Conservation (phyloP, 2,329 filamentous ascomycete species). For the Colletotrichum endophyticum region DNA sequence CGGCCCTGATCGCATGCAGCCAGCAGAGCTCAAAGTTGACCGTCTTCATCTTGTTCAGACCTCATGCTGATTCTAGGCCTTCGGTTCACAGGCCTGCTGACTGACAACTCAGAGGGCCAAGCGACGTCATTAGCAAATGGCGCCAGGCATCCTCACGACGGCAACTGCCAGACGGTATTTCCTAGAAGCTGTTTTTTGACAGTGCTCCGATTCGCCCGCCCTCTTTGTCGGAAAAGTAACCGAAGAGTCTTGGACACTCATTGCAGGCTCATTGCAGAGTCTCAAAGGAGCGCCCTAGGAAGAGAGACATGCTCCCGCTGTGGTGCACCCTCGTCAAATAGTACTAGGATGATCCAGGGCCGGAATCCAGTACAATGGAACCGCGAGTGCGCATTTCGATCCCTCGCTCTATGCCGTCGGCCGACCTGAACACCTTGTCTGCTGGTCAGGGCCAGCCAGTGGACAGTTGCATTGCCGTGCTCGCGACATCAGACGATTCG, state of each 20-base stretch:
- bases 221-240: background rate
- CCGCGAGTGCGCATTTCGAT: background rate
- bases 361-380: background rate
- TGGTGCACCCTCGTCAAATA: background rate
- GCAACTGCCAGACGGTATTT: background rate
- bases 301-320: background rate
- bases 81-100: background rate
- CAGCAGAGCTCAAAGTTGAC: background rate
- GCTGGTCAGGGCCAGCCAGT: background rate
- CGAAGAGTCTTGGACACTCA: background rate
- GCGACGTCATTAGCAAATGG: background rate
- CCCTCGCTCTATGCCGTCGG: background rate
- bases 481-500: background rate
- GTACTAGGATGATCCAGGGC: background rate
- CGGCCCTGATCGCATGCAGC: slow-evolving; percentile 10
- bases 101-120: background rate
- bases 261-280: background rate
- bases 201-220: background rate
- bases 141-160: background rate
- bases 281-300: background rate
- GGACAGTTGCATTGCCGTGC: background rate
- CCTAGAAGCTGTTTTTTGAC: background rate
- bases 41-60: background rate
- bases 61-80: background rate
- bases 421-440: background rate